Percentiles rank a stretch among this genome's conserved stretches.
phyloP scores from a whole-genome alignment of 306 rosid species.

The Clitoria ternatea region DNA sequence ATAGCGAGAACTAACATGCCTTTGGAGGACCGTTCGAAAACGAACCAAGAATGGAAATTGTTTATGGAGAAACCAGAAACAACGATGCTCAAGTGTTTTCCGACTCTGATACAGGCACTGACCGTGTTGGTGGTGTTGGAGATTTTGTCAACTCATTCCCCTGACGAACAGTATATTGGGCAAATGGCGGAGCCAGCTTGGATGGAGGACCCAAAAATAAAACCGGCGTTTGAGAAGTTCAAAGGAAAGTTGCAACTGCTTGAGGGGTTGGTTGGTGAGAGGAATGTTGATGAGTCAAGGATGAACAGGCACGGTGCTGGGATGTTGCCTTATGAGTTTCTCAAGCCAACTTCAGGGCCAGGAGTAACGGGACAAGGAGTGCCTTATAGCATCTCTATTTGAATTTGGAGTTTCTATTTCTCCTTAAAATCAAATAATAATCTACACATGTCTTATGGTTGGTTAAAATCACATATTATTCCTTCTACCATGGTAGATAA shows the following conservation, averaged over 20 bases:
- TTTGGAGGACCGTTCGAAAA: slow-evolving; percentile 36
- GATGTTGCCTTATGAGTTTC: slow-evolving; percentile 42
- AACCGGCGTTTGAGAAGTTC: slow-evolving; percentile 35
- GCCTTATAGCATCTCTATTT: slow-evolving; percentile 83
- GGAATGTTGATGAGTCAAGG: slow-evolving; percentile 4
- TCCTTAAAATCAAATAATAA: too few species aligned
- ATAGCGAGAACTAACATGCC: slow-evolving; percentile 34
- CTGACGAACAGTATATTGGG: slow-evolving; percentile 48
- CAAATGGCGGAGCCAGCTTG: slow-evolving; percentile 30
- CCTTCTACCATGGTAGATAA: too few species aligned
- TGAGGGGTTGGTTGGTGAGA: slow-evolving; percentile 33
- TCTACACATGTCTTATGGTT: too few species aligned
- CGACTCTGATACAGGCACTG: slow-evolving; percentile 43
- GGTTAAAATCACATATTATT: too few species aligned
- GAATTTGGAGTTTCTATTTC: too few species aligned
- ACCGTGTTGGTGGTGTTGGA: slow-evolving; percentile 38
- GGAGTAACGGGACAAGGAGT: slow-evolving; percentile 76
- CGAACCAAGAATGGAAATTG: slow-evolving; percentile 17
- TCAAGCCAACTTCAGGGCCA: slow-evolving; percentile 63
- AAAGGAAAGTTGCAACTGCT: slow-evolving; percentile 33
- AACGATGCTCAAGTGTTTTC: slow-evolving; percentile 28
- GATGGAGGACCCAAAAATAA: slow-evolving; percentile 37
- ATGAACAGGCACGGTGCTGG: slow-evolving; percentile 47
- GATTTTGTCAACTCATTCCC: slow-evolving; percentile 43
- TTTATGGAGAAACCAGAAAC: slow-evolving; percentile 36